Base-by-base conservation (phyloP, 306 rosid genomes). In the Mimosa bimucronata region DNA sequence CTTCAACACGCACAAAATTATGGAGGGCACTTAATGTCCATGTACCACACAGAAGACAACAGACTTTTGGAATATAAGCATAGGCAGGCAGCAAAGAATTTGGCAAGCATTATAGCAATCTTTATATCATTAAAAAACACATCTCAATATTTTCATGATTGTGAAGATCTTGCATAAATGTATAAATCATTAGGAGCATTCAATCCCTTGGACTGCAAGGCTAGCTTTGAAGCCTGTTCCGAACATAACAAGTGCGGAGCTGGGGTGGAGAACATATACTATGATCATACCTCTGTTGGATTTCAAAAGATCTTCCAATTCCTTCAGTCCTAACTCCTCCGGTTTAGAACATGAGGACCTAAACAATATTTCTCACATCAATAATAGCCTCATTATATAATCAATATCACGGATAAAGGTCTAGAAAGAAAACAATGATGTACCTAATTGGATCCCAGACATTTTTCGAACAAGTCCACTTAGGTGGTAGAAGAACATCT, bases 401-500 rank as follows among this genome's bases (percentile, higher is more conserved):
- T 60, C 75, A 75, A 18, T 78, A 76, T 69, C 77, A 81, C 65
- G 30, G 52, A 74, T 55, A 44, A 46, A 58, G 31, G 41, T 66
- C 38, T 66, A 68, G 57, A 88, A 79, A 38, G 29, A 67, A 6
- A 41, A 83, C 29, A 61, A 40, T 29, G 68, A 55, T 58, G 18
- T 72, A 92, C 98, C 97, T 91, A 93, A 81, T 89, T 71, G 88
- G 77, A 87, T 93, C 98, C 98, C 98, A 95, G 74, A 75, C 87
- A 84, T 93, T 95, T 70, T 91, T 92, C 2, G 88, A 88, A 84
- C 98, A 95, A 31, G 89, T 85, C 99, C 99, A 95, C 85, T 91
- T 93, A 66, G 98, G 91, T 86, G 99, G 99, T 61, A 95, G 97
- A 88, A 95, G 96, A 79, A 82, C 89, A 61, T 93, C 92, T 0